phyloP scores from a whole-genome alignment of 768 basidiomycete genomes.

The Leccinum sublutescens region DNA sequence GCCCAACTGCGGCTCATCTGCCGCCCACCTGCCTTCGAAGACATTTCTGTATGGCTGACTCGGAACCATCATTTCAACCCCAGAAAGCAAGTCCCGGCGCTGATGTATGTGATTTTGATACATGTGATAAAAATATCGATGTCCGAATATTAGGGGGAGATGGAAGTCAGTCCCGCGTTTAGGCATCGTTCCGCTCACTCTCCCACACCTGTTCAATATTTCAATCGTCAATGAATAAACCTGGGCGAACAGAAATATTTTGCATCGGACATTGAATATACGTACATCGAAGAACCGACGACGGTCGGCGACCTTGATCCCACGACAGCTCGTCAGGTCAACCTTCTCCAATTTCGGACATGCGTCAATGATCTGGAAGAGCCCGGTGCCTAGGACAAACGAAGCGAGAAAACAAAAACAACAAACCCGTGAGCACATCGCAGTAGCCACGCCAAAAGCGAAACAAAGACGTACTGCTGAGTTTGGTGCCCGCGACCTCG shows the following conservation, averaged over 20 bases:
- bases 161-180: neutral
- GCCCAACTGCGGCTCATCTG: too few relatives aligned
- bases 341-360: slow-evolving; percentile 53
- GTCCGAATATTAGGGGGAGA: neutral
- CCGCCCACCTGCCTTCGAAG: neutral
- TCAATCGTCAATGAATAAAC: neutral
- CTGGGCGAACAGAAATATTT: neutral
- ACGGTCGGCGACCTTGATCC: slow-evolving; percentile 56
- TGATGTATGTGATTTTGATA: neutral
- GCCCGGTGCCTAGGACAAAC: slow-evolving; percentile 43
- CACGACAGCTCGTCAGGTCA: slow-evolving; percentile 66
- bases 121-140: neutral
- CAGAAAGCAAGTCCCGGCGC: neutral
- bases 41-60: neutral
- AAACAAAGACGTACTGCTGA: slow-evolving; percentile 34
- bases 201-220: slow-evolving; percentile 25
- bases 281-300: slow-evolving; percentile 63
- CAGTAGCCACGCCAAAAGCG: neutral
- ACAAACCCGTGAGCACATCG: neutral
- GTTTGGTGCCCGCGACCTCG: slow-evolving; percentile 55
- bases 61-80: neutral
- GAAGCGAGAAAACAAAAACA: neutral
- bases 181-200: slow-evolving; percentile 7
- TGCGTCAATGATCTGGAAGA: slow-evolving; percentile 56
- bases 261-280: neutral